phyloP scores from a whole-genome alignment of 2,329 filamentous ascomycete species.

The Cercospora zeina region DNA sequence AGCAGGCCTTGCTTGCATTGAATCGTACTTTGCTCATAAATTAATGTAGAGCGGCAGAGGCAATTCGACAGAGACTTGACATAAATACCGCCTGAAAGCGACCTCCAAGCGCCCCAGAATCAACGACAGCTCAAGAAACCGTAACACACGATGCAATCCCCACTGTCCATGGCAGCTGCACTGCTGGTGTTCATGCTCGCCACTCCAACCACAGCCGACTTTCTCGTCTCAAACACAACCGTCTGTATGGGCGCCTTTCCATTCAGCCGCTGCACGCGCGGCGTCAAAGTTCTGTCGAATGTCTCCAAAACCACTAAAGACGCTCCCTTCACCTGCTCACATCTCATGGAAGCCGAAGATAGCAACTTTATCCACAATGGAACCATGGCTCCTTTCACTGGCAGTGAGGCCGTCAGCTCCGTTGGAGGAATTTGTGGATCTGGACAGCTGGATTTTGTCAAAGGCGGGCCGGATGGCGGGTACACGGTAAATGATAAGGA shows the following conservation, averaged over 20 bases:
- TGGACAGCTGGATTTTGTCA: slow-evolving; percentile 26
- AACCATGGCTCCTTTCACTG: slow-evolving; percentile 21
- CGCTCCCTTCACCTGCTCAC: slow-evolving; percentile 25
- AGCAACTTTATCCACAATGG: slow-evolving; percentile 28
- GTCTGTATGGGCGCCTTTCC: slow-evolving; percentile 30
- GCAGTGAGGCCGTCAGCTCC: slow-evolving; percentile 11
- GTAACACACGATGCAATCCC: not conserved
- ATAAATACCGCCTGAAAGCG: not conserved
- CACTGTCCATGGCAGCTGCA: not conserved
- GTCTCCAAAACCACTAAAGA: slow-evolving; percentile 9
- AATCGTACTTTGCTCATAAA: too few species aligned
- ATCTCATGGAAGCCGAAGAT: slow-evolving; percentile 30
- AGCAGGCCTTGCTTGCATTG: not conserved
- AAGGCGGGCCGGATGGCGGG: slow-evolving; percentile 6
- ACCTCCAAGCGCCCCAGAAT: not conserved
- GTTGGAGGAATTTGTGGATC: slow-evolving; percentile 24
- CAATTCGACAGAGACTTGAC: not conserved
- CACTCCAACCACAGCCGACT: slow-evolving; percentile 23
- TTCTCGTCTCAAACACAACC: slow-evolving; percentile 30
- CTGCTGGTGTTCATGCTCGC: slow-evolving; percentile 11
- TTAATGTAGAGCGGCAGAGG: too few species aligned
- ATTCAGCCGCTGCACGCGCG: slow-evolving; percentile 24
- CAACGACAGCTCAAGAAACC: not conserved
- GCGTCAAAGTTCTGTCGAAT: slow-evolving; percentile 27
- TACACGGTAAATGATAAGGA: slow-evolving; percentile 23